Base-by-base conservation (phyloP, 1,284 basidiomycete genomes). In the Inonotus hispidus region DNA sequence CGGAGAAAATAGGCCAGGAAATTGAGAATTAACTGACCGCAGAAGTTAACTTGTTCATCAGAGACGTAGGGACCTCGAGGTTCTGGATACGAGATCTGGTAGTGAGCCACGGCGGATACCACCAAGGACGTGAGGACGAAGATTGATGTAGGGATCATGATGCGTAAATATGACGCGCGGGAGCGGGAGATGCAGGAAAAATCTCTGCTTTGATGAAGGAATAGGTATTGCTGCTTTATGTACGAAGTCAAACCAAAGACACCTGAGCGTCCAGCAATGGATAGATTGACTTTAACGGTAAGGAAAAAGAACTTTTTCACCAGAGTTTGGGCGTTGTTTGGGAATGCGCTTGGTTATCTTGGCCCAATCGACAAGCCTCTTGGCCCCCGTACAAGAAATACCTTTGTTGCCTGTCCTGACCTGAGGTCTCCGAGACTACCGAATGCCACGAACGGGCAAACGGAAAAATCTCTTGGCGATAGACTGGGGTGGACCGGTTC, bases 41-140 rank as follows among this genome's bases (percentile, higher is more conserved):
- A 81, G 68, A 81, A 82, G 1, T 71, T 67, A 13, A 75, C 72
- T 66, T 87, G 83, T 19, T 74, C 71, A 61, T 82, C 75, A 37
- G 79, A 70, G 50, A 78, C 77, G 66, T 85, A 85, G 0, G 67
- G 67, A 1, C 85, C 85, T 57, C 85, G 77, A 32, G 82, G 79
- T 8, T 72, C 66, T 25, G 86, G 85, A 66, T 81, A 87, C 63
- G 81, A 75, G 29, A 87, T 76, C 23, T 77, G 79, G 69, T 87
- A 87, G 69, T 88, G 86, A 13, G 82, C 85, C 37, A 75, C 73
- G 1, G 74, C 78, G 16, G 77, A 69, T 35, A 75, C 68, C 14
- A 75, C 66, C 39, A 79, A 66, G 8, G 66, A 64, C 53, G 71
- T 49, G 47, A 77, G 47, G 43, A 72, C 58, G 37, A 71, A 38